Base-by-base conservation (phyloP, 371 early-diverging fungal genomes). In the Actinomortierella ambigua region DNA sequence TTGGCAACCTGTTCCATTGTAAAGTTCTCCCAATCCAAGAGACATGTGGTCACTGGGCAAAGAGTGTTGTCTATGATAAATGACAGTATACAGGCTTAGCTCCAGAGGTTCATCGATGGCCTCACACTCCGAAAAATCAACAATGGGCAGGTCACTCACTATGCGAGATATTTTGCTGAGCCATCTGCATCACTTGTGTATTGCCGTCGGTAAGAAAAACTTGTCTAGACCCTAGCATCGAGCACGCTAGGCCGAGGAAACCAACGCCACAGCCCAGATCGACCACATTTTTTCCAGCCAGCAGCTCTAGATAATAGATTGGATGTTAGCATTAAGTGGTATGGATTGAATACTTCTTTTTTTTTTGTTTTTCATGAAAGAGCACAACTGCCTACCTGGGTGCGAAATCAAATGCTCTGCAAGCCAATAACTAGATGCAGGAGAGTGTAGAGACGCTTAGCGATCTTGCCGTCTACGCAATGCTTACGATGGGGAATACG, bases 181-280 rank as follows among this genome's bases (percentile, higher is more conserved):
- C 75, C 75, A 73, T 73, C 7, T 59, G 22, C 44, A 73, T 20
- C 26, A 73, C 75, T 2, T 67, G 54, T 11, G 55, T 63, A 39
- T 73, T 73, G 15, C 75, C 75, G 29, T 73, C 75, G 2, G 75
- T 73, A 23, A 73, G 54, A 9, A 58, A 55, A 29, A 73, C 75
- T 43, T 58, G 63, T 42, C 57, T 73, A 6, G 75, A 67, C 0
- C 68, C 75, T 2, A 73, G 57, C 27, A 63, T 8, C 18, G 68
- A 67, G 46, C 68, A 73, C 0, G 68, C 57, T 7, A 73, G 63
- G 17, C 75, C 75, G 11, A 73, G 49, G 43, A 73, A 73, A 17
- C 75, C 75, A 17, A 73, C 68, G 2, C 75, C 75, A 47, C 75
- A 73, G 50, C 75, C 75, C 41, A 73, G 63, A 23, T 73, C 75